Evolutionary conservation across 139 green algal species (phyloP).

Genomic region (Chlamydomonas sphaeroides): DNA sequence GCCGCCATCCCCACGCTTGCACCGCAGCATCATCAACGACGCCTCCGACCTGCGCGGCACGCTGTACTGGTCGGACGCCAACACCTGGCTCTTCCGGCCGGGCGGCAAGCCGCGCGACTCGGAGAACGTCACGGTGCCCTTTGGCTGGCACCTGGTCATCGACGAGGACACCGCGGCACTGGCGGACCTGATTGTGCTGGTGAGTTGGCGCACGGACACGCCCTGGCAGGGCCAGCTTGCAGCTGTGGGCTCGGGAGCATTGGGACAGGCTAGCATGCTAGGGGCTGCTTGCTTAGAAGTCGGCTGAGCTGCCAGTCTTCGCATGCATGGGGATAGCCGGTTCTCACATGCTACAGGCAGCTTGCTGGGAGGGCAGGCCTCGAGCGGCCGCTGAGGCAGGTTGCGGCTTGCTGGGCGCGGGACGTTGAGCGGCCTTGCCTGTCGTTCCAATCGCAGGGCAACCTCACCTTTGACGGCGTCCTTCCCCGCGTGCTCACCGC

Average conservation of each 20-base stretch:
- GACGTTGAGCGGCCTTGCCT: too few relatives aligned
- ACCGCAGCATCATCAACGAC: background rate
- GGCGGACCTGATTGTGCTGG: conserved; percentile 26
- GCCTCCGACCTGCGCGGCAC: conserved; percentile 25
- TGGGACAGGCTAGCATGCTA: too few relatives aligned
- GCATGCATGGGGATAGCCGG: too few relatives aligned
- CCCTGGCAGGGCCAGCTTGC: too few relatives aligned
- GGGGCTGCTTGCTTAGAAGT: too few relatives aligned
- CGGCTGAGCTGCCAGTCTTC: too few relatives aligned
- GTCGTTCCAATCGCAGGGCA: background rate
- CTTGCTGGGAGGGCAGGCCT: too few relatives aligned
- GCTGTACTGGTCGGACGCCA: conserved; percentile 44
- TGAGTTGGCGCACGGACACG: too few relatives aligned
- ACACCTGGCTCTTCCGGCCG: conserved; percentile 28
- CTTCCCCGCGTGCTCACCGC: conserved; percentile 1
- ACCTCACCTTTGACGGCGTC: conserved; percentile 3
- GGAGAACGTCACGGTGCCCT: conserved; percentile 37
- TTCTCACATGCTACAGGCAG: too few relatives aligned
- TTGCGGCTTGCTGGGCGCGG: too few relatives aligned
- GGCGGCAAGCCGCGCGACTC: conserved; percentile 21
- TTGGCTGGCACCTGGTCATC: conserved; percentile 51
- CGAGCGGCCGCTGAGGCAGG: background rate
- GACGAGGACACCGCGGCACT: conserved; percentile 40
- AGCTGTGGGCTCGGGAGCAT: too few relatives aligned
- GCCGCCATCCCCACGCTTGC: too few relatives aligned